phyloP scores from a whole-genome alignment of 495 filamentous ascomycete species.

The Penicillium lagena region DNA sequence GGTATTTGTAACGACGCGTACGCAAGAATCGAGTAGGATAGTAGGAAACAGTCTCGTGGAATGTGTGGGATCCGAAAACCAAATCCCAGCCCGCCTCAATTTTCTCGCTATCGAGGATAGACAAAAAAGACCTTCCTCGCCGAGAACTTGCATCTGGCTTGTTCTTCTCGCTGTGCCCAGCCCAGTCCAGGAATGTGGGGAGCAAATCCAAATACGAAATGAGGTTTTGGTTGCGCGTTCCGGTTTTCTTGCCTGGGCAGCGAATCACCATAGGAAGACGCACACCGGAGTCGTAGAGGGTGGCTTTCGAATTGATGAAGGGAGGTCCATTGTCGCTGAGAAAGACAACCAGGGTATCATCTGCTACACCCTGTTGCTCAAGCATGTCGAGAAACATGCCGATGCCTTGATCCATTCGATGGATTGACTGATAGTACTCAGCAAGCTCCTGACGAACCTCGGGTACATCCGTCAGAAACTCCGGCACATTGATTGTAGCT shows the following conservation, averaged over 20 bases:
- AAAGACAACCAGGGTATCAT: slow-evolving; percentile 36
- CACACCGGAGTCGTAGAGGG: slow-evolving; percentile 35
- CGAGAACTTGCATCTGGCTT: neutral
- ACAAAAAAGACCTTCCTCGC: slow-evolving; percentile 7
- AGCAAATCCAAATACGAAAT: slow-evolving; percentile 36
- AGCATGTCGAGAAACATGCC: slow-evolving; percentile 28
- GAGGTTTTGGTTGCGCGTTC: slow-evolving; percentile 25
- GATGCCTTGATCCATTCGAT: slow-evolving; percentile 30
- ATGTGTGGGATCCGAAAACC: slow-evolving; percentile 38
- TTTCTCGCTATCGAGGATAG: neutral
- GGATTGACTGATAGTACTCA: slow-evolving; percentile 33
- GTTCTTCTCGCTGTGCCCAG: slow-evolving; percentile 3
- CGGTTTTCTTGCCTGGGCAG: slow-evolving; percentile 4
- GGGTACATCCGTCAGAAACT: slow-evolving; percentile 24
- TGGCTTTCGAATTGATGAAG: slow-evolving; percentile 40
- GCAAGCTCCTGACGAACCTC: slow-evolving; percentile 25
- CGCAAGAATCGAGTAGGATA: slow-evolving; percentile 35
- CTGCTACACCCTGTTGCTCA: slow-evolving; percentile 11
- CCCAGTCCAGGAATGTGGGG: slow-evolving; percentile 33
- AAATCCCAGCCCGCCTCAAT: too few relatives aligned
- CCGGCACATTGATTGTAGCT: slow-evolving; percentile 22
- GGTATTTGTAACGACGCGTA: slow-evolving; percentile 31
- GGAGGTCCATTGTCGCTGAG: slow-evolving; percentile 38
- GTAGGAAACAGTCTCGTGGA: slow-evolving; percentile 39
- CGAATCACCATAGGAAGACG: slow-evolving; percentile 28